Evolutionary conservation across 1,284 basidiomycete species (phyloP).

Genomic region (Boletus smithii): DNA sequence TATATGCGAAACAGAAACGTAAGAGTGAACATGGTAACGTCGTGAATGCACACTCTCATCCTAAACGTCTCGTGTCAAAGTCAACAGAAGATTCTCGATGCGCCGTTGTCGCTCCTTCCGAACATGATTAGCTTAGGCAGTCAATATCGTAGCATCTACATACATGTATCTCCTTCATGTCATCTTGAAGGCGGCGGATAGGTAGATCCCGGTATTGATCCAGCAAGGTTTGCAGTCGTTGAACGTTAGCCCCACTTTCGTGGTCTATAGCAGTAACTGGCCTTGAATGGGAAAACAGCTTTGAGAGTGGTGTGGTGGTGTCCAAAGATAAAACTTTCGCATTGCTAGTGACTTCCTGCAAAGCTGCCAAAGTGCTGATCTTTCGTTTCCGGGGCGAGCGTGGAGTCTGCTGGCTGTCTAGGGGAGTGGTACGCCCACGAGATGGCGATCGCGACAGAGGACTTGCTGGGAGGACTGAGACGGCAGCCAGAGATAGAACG

Average conservation of each 20-base stretch:
- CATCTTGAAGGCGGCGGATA: slow-evolving; percentile 62
- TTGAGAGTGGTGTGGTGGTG: slow-evolving; percentile 29
- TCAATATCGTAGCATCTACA: slow-evolving; percentile 13
- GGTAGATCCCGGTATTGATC: slow-evolving; percentile 62
- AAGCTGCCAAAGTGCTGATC: slow-evolving; percentile 25
- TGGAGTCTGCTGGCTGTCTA: slow-evolving; percentile 13
- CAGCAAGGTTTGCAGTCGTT: slow-evolving; percentile 55
- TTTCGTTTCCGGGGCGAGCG: slow-evolving; percentile 26
- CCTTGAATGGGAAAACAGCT: slow-evolving; percentile 24
- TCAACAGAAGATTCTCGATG: slow-evolving; percentile 66
- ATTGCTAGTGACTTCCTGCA: slow-evolving; percentile 30
- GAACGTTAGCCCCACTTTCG: slow-evolving; percentile 43
- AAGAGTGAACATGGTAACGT: neutral
- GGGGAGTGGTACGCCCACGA: slow-evolving; percentile 1
- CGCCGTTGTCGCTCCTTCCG: slow-evolving; percentile 70
- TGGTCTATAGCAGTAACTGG: slow-evolving; percentile 17
- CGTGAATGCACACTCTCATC: slow-evolving; percentile 13
- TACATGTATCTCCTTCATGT: slow-evolving; percentile 79
- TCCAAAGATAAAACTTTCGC: slow-evolving; percentile 33
- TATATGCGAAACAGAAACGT: neutral
- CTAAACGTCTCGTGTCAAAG: slow-evolving; percentile 49
- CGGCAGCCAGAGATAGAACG: slow-evolving; percentile 7
- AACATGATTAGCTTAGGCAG: slow-evolving; percentile 2
- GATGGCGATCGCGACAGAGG: slow-evolving; percentile 13
- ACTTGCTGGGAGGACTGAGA: slow-evolving; percentile 14